Evolutionary conservation across 495 filamentous ascomycete genomes (phyloP), one percentile per base, ranked within the genome.

Genomic region (Cenococcum geophilum): DNA sequence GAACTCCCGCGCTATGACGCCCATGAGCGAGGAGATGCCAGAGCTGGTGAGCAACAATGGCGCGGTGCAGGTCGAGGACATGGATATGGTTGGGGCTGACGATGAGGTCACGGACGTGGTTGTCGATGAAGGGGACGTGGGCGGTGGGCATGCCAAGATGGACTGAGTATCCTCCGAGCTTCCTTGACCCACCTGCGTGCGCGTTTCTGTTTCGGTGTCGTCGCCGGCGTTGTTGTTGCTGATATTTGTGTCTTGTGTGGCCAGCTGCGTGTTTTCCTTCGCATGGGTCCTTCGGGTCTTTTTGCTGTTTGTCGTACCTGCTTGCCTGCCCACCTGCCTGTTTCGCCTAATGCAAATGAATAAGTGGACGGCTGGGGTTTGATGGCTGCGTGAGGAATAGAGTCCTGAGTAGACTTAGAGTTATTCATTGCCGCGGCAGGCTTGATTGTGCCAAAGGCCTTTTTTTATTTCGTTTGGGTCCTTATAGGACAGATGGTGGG

Each of bases 11-110:
- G 27, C 27, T 32, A 32, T 32, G 27, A 61, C 57, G 22, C 64
- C 60, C 18, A 25, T 47, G 14, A 21, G 34, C 20, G 51, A 55
- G 1, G 60, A 56, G 20, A 36, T 63, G 40, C 64, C 64, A 34
- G 18, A 20, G 18, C 40, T 67, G 14, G 6, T 32, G 6, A 6
- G 27, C 27, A 32, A 32, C 27, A 6, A 32, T 32, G 27, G 27
- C 27, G 27, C 27, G 27, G 27, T 32, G 27, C n/a, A 54, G 12
- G 27, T 12, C 3, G 43, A 60, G n/a, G 16, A 58, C 1, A 43
- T 25, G 27, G 64, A 54, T 5, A 52, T 52, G 49, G 25, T 25
- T 27, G 9, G 8, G 20, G 14, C 18, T 52, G 49, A 52, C 6
- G 49, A 27, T 4, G 25, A 52, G 20, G 49, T 52, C 18, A 20